Evolutionary conservation across 768 basidiomycete genomes (phyloP).

Genomic region (Podaxis sp.): DNA sequence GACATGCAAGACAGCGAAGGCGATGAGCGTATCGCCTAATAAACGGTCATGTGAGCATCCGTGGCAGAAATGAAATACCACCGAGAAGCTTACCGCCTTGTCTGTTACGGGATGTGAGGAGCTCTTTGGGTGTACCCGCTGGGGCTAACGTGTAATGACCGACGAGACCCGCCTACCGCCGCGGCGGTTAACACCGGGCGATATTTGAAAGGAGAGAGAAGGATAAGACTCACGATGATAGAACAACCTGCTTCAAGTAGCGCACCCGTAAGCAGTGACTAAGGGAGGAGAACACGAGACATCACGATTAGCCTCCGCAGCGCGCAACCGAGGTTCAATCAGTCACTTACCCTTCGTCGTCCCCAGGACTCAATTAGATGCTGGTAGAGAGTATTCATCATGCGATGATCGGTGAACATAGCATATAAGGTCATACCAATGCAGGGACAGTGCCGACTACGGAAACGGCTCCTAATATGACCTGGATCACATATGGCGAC

Average conservation of each 20-base stretch:
- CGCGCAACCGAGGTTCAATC: neutral
- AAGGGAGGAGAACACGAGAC: neutral
- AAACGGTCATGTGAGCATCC: neutral
- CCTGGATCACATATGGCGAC: slow-evolving; percentile 72
- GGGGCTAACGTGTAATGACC: slow-evolving; percentile 70
- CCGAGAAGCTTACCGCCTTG: slow-evolving; percentile 38
- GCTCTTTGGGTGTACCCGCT: slow-evolving; percentile 40
- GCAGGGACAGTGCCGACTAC: slow-evolving; percentile 74
- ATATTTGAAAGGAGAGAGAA: no score
- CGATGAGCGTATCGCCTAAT: slow-evolving; percentile 62
- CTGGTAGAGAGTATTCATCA: slow-evolving; percentile 22
- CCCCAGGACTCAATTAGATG: slow-evolving; percentile 73
- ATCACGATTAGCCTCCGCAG: neutral
- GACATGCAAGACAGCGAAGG: slow-evolving; percentile 79
- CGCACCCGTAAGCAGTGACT: slow-evolving; percentile 70
- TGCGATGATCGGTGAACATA: neutral
- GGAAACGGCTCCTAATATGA: slow-evolving; percentile 73
- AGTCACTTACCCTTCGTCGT: slow-evolving; percentile 52
- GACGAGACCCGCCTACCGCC: slow-evolving; percentile 60
- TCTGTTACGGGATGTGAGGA: slow-evolving; percentile 56
- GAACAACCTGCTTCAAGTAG: slow-evolving; percentile 60
- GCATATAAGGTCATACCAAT: slow-evolving; percentile 36
- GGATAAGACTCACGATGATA: slow-evolving; percentile 46
- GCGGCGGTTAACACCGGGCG: neutral
- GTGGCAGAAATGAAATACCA: neutral